These are phyloP conservation scores for Chytriomyces hyalinus DNA, from an alignment of 192 early-diverging fungal genomes.

Conservation along the genomic window DNA sequence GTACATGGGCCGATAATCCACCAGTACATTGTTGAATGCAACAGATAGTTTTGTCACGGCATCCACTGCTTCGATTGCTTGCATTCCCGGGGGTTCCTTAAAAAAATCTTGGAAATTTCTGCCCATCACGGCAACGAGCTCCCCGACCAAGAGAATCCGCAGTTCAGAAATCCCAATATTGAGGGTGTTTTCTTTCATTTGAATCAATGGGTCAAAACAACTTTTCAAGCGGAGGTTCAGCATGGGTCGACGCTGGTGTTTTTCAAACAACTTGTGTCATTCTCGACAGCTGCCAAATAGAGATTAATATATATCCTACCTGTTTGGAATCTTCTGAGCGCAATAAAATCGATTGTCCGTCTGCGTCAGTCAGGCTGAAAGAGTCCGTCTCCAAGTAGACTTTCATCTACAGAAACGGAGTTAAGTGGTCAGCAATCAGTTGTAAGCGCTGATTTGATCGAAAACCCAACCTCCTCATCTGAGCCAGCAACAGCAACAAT, in stretches of 20 bases:
- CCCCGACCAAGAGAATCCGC: conserved; percentile 50
- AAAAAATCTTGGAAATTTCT: conserved; percentile 64
- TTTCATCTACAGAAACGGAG: neutral
- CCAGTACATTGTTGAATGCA: conserved; percentile 59
- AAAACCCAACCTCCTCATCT: neutral
- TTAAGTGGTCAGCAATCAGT: no score
- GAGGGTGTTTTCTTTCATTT: conserved; percentile 64
- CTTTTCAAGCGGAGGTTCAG: conserved; percentile 61
- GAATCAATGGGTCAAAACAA: conserved; percentile 52
- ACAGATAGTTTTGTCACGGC: conserved; percentile 67
- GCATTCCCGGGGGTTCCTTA: conserved; percentile 58
- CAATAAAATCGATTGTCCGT: conserved; percentile 30
- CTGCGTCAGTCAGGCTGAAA: conserved; percentile 32
- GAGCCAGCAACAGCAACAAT: neutral
- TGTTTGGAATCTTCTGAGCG: conserved; percentile 27
- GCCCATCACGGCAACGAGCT: conserved; percentile 41
- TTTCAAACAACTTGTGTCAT: no score
- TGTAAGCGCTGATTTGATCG: no score
- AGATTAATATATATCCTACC: neutral
- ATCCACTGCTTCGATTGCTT: conserved; percentile 49
- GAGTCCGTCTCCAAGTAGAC: neutral
- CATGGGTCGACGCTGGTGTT: conserved; percentile 57
- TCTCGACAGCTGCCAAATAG: neutral
- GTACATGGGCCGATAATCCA: conserved; percentile 66
- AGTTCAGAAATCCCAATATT: conserved; percentile 59